Percentiles rank a stretch among this genome's conserved stretches.
These are phyloP conservation scores for Aspergillus egyptiacus DNA, from an alignment of 495 filamentous ascomycete genomes.

Conservation along the genomic window DNA sequence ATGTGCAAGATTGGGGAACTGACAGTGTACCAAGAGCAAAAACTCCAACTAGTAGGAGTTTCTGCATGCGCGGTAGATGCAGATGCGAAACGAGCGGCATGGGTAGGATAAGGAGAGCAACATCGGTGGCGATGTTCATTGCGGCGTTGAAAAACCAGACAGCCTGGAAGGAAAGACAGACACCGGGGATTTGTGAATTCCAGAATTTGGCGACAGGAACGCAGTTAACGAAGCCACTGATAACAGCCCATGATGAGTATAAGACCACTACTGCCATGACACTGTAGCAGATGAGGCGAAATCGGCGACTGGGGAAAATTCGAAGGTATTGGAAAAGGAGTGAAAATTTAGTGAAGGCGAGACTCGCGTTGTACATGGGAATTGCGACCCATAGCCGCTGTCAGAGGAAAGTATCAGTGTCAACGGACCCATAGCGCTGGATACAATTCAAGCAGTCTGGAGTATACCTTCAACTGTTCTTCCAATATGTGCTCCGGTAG, in stretches of 20 bases:
- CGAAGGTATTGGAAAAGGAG: constrained; percentile 46
- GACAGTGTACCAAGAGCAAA: constrained; percentile 52
- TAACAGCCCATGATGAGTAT: constrained; percentile 34
- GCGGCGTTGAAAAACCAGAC: constrained; percentile 50
- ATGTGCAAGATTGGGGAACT: constrained; percentile 53
- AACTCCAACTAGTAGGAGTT: constrained; percentile 44
- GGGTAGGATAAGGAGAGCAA: constrained; percentile 50
- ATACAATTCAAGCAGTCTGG: background rate
- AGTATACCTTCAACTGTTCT: constrained; percentile 30
- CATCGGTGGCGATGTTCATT: constrained; percentile 50
- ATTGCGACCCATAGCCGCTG: constrained; percentile 37
- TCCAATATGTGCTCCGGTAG: constrained; percentile 19
- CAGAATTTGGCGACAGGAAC: constrained; percentile 48
- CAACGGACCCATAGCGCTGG: background rate
- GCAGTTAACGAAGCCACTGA: constrained; percentile 48
- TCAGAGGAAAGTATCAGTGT: background rate
- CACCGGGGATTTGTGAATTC: constrained; percentile 42
- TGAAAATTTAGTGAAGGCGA: constrained; percentile 40
- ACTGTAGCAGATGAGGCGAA: constrained; percentile 29
- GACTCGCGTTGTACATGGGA: constrained; percentile 38
- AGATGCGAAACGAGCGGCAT: constrained; percentile 49
- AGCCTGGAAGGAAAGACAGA: constrained; percentile 45
- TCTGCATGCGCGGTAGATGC: constrained; percentile 46
- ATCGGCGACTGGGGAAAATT: constrained; percentile 36
- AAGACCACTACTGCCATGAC: constrained; percentile 32